Evolutionary conservation across 1,284 basidiomycete species (phyloP), one percentile per base, ranked within the genome.

Genomic region (Boletellus deceptivus): DNA sequence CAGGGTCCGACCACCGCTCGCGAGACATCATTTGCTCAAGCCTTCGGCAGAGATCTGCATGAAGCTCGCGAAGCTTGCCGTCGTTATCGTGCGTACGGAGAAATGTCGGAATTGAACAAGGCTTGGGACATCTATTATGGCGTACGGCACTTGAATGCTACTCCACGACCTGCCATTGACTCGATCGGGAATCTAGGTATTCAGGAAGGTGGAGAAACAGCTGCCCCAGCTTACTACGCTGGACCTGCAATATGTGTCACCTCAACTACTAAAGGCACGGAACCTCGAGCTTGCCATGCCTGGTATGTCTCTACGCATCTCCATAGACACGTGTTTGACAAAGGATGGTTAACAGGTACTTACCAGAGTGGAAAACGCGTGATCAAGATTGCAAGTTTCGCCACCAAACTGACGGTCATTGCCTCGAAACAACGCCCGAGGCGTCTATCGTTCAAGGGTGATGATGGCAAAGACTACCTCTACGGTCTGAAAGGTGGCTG

Each of bases 111-210:
- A 65, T 75, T 99, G 50, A 97, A 98, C 67, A 93, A 93, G 67
- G 97, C 97, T n/a, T 99, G 97, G 97, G 97, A 99, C 64, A 91
- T 99, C 27, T 99, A 99, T 72, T 99, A 98, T 65, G 86, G 87
- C 46, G 85, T 84, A 67, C 51, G 78, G 25, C 37, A 36, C 22
- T 39, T 1, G 6, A 31, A 44, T n/a, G 60, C 49, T 8, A 37
- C 16, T 38, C 17, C 13, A 37, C 17, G 3, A 41, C 39, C 17
- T 22, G 47, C 50, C 51, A 40, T 39, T 63, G 27, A 50, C 41
- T 43, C 50, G 48, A 14, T 34, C 16, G 29, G 11, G 36, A 46
- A 42, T 40, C n/a, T 57, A 93, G 89, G 89, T 98, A 29, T 99
- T 99, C 79, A 92, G 93, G 72, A 93, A 94, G 67, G 89, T 99